A percentile compares a stretch with the other conserved stretches of the same genome.
phyloP scores from a whole-genome alignment of 2,329 filamentous ascomycete species.

The Aspergillus puulaauensis region DNA sequence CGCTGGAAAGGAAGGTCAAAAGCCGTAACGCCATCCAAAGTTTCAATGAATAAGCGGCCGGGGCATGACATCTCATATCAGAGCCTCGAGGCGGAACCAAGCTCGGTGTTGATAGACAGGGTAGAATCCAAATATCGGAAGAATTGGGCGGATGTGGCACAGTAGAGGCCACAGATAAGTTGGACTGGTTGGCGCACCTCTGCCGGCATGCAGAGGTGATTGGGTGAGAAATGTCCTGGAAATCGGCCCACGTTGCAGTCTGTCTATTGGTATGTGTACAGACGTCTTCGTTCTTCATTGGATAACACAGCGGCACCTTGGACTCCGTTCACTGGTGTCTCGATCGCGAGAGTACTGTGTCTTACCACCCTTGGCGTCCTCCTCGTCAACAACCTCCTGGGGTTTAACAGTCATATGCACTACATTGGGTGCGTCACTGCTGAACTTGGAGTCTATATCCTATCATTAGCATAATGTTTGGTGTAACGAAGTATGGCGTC shows the following conservation, averaged over 20 bases:
- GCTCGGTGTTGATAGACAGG: background rate
- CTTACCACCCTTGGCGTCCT: slow-evolving; percentile 69
- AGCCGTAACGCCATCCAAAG: slow-evolving; percentile 17
- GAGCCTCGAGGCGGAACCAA: background rate
- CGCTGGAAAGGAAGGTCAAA: slow-evolving; percentile 13
- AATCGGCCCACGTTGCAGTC: background rate
- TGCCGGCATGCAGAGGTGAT: background rate
- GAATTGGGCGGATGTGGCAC: background rate
- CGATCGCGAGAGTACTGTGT: slow-evolving; percentile 48
- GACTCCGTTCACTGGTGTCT: slow-evolving; percentile 56
- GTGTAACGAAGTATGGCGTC: slow-evolving; percentile 1
- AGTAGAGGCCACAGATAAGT: background rate
- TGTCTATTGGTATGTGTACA: background rate
- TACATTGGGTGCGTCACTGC: slow-evolving; percentile 72
- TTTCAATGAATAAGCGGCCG: slow-evolving; percentile 7
- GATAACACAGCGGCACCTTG: slow-evolving; percentile 66
- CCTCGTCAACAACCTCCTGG: slow-evolving; percentile 77
- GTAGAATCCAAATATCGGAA: background rate
- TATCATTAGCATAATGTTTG: slow-evolving; percentile 8
- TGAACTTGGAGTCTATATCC: slow-evolving; percentile 74
- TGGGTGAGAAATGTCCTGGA: background rate
- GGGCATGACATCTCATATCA: slow-evolving; percentile 5
- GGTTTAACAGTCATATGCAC: slow-evolving; percentile 94
- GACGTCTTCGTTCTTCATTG: slow-evolving; percentile 40
- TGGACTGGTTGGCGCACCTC: background rate